Percentiles rank a stretch among this genome's conserved stretches.
These are phyloP conservation scores for Rhynchosporium agropyri DNA, from an alignment of 2,329 filamentous ascomycete species.

Conservation along the genomic window DNA sequence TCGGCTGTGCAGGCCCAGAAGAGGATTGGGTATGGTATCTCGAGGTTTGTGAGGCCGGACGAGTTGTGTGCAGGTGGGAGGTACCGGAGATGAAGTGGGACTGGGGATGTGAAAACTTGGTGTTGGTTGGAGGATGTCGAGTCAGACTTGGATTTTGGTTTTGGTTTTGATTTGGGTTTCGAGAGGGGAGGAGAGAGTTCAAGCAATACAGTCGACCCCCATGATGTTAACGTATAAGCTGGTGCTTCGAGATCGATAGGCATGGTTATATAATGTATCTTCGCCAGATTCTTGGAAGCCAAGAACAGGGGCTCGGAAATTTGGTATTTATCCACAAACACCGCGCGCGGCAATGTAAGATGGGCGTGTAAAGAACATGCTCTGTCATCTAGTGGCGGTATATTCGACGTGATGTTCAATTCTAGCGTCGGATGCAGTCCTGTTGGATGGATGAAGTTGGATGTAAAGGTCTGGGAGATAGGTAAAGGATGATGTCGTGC, in stretches of 20 bases:
- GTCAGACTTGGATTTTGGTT: no score
- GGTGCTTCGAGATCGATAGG: conserved; percentile 91
- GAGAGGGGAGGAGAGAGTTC: conserved; percentile 62
- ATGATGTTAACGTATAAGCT: conserved; percentile 72
- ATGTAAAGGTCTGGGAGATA: conserved; percentile 57
- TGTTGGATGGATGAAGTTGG: conserved; percentile 68
- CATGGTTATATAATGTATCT: conserved; percentile 68
- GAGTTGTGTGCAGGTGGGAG: conserved; percentile 57
- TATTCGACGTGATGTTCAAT: conserved; percentile 60
- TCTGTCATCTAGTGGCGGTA: conserved; percentile 55
- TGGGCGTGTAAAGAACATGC: conserved; percentile 77
- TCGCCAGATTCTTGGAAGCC: conserved; percentile 74
- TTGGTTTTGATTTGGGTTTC: conserved; percentile 18
- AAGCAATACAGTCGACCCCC: conserved; percentile 80
- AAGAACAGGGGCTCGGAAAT: conserved; percentile 77
- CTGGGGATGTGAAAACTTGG: conserved; percentile 62
- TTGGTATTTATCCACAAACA: conserved; percentile 90
- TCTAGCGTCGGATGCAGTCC: conserved; percentile 84
- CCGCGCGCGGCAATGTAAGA: conserved; percentile 75
- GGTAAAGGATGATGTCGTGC: conserved; percentile 67
- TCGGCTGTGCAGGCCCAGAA: conserved; percentile 87
- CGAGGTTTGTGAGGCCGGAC: conserved; percentile 55
- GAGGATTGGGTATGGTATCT: conserved; percentile 78
- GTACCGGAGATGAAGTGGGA: conserved; percentile 88
- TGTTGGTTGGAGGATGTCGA: conserved; percentile 28